Evolutionary conservation across 768 basidiomycete genomes (phyloP).

Genomic region (Tremella mesenterica): DNA sequence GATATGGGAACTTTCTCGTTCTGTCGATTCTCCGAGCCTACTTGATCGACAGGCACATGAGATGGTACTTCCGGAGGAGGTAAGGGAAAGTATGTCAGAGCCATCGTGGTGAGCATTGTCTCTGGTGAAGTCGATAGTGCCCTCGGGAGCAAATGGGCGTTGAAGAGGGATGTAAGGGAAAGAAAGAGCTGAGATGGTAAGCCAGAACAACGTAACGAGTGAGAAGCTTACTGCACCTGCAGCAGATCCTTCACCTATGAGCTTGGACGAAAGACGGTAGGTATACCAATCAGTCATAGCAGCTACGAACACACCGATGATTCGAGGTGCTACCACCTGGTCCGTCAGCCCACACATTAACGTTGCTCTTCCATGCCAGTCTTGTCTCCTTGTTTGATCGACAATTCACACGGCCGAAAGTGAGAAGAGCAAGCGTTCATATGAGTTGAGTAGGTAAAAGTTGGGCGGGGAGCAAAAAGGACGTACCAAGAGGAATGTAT

Average conservation of each 20-base stretch:
- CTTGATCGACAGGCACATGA: not conserved
- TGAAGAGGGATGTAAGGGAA: constrained; percentile 77
- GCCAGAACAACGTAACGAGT: constrained; percentile 13
- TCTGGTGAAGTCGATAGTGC: constrained; percentile 90
- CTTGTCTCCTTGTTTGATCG: not conserved
- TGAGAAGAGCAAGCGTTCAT: too few species aligned
- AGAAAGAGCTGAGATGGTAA: constrained; percentile 57
- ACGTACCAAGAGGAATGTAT: constrained; percentile 58
- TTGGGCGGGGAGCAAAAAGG: not conserved
- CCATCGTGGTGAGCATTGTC: constrained; percentile 70
- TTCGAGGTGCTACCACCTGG: too few species aligned
- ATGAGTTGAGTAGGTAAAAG: too few species aligned
- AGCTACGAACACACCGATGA: constrained; percentile 68
- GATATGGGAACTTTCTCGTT: not conserved
- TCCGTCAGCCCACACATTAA: too few species aligned
- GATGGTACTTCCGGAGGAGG: constrained; percentile 1
- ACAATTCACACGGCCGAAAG: constrained; percentile 6
- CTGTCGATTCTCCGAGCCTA: not conserved
- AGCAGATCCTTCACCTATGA: constrained; percentile 56
- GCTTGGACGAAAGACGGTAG: constrained; percentile 53
- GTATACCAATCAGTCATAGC: constrained; percentile 71
- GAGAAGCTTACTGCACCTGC: constrained; percentile 54
- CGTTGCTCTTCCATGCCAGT: constrained; percentile 59
- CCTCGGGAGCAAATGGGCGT: constrained; percentile 71
- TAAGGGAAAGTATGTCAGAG: constrained; percentile 61